These are phyloP conservation scores for Cryphonectria radicalis DNA, from an alignment of 2,329 filamentous ascomycete genomes.

Conservation along the genomic window DNA sequence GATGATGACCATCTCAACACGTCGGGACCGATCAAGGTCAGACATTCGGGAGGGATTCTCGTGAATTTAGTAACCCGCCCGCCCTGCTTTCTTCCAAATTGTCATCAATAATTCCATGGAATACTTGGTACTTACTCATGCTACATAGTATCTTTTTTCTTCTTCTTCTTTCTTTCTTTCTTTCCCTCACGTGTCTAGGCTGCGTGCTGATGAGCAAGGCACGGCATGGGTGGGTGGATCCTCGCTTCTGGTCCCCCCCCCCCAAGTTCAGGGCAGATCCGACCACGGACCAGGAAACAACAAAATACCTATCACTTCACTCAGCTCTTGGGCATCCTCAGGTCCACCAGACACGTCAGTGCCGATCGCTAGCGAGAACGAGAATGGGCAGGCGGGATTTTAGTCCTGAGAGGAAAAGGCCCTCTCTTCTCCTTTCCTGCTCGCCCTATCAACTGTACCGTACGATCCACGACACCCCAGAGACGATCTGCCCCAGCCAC, in stretches of 20 bases:
- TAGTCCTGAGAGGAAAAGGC: background rate
- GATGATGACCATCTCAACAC: background rate
- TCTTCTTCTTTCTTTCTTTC: too few relatives aligned
- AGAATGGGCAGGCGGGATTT: background rate
- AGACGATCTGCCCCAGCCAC: background rate
- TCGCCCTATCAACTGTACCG: background rate
- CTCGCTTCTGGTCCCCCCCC: background rate
- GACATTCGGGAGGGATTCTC: background rate
- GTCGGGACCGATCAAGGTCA: background rate
- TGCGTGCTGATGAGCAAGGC: background rate
- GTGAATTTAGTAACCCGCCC: background rate
- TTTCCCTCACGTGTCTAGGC: background rate
- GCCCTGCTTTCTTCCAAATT: background rate
- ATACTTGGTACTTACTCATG: background rate
- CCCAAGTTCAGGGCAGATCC: background rate
- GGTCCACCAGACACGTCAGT: slow-evolving; percentile 1
- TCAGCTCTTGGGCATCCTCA: background rate
- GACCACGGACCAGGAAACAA: background rate
- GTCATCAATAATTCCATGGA: background rate
- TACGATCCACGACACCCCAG: slow-evolving; percentile 3
- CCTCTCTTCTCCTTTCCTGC: background rate
- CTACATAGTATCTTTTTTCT: background rate
- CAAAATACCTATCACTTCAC: background rate
- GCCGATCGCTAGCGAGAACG: background rate
- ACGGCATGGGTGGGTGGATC: background rate